Base-by-base conservation (phyloP, 1,284 basidiomycete genomes). In the Austroboletus novae-zelandiae region DNA sequence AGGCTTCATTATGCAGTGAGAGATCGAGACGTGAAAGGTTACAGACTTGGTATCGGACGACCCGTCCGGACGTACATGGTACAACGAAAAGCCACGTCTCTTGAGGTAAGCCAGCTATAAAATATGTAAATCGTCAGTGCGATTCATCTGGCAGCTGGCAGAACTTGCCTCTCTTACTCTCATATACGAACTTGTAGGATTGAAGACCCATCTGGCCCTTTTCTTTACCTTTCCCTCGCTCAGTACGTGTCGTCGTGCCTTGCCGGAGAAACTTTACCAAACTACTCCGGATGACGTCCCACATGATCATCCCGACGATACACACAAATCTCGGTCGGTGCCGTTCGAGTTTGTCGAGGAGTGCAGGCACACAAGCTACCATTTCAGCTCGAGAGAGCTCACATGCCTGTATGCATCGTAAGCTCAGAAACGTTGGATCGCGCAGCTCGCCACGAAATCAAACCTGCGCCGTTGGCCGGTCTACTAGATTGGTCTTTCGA, bases 71-170 rank as follows among this genome's bases (percentile, higher is more conserved):
- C 0, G 84, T 86, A 55, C 82, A 84, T 0, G 84, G 82, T 23
- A 83, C 73, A 1, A 81, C 79, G 56, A 79, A 89, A 61, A 89
- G 78, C 0, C 87, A 53, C 0, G 86, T 87, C 61, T 86, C 83
- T 47, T 43, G 45, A 25, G 51, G 45, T 1, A 50, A 41, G 5
- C 18, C 44, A 15, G 5, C 42, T 54, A 14, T 25, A 7, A 29
- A 5, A 17, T 32, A n/a, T n/a, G n/a, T n/a, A 30, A 27, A 27
- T 5, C 7, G 25, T 6, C 25, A 27, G 25, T 9, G 6, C 25
- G 25, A 27, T 7, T 27, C 7, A 27, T 27, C 25, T 27, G 25
- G 25, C 25, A n/a, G 9, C 9, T 40, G 14, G 3, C 1, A 2
- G 14, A 20, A 40, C 59, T 3, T 37, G 60, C 55, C 48, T 47